Evolutionary conservation across 805 yeast genomes (phyloP).

Genomic region (Komagataella pastoris): DNA sequence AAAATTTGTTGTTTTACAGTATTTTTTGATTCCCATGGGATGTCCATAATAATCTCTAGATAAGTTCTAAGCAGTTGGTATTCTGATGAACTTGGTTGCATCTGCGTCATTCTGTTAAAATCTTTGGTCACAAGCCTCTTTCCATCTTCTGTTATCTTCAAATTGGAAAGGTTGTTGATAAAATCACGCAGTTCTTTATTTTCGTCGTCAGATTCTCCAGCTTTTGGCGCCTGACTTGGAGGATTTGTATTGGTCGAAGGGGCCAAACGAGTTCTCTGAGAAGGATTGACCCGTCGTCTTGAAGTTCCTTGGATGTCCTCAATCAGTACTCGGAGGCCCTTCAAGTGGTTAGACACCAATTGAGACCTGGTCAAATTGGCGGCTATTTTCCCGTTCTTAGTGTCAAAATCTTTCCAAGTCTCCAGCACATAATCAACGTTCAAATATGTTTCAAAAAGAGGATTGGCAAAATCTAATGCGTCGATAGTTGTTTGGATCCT

Average conservation of each 20-base stretch:
- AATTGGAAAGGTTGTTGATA: slow-evolving; percentile 16
- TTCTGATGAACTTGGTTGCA: slow-evolving; percentile 47
- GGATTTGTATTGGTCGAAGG: slow-evolving; percentile 1
- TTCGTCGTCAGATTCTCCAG: slow-evolving; percentile 31
- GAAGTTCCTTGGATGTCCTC: slow-evolving; percentile 8
- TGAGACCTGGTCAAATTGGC: slow-evolving; percentile 13
- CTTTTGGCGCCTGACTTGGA: slow-evolving; percentile 5
- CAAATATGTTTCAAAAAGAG: slow-evolving; percentile 12
- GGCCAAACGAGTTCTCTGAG: not conserved
- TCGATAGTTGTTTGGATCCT: slow-evolving; percentile 5
- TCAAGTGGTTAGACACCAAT: slow-evolving; percentile 14
- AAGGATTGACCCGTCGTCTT: not conserved
- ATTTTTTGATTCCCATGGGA: slow-evolving; percentile 39
- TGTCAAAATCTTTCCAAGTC: slow-evolving; percentile 16
- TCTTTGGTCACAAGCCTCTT: slow-evolving; percentile 29
- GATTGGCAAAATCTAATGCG: slow-evolving; percentile 11
- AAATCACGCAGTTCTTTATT: slow-evolving; percentile 15
- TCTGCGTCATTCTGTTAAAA: slow-evolving; percentile 36
- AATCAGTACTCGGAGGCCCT: slow-evolving; percentile 12
- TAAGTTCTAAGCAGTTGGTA: slow-evolving; percentile 53
- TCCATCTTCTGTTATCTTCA: slow-evolving; percentile 26
- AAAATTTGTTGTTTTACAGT: slow-evolving; percentile 21
- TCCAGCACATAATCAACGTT: slow-evolving; percentile 13
- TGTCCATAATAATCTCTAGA: slow-evolving; percentile 49
- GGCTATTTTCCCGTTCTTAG: slow-evolving; percentile 7